Conservation (phyloP, 1,139 yeast species). For the Suhomyces ambrosiae region DNA sequence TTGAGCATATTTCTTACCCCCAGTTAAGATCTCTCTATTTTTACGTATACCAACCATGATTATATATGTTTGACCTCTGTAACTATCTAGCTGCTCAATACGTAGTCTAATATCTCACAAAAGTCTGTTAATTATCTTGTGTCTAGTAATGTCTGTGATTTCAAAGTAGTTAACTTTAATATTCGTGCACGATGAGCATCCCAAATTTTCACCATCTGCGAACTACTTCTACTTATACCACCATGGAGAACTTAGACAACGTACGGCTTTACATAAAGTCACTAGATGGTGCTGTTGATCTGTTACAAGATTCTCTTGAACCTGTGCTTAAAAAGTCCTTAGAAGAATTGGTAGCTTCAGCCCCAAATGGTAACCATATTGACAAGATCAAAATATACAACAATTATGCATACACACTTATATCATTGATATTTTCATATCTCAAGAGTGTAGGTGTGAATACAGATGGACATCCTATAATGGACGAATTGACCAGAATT, state of each 20-base stretch:
- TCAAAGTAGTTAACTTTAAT: too few relatives aligned
- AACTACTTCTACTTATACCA: neutral
- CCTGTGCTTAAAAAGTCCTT: constrained; percentile 40
- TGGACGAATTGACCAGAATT: constrained; percentile 70
- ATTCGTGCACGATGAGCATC: constrained; percentile 13
- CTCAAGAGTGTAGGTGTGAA: constrained; percentile 63
- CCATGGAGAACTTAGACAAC: constrained; percentile 47
- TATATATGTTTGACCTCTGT: too few relatives aligned
- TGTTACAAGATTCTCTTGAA: constrained; percentile 30
- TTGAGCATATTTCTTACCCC: constrained; percentile 79
- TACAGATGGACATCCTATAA: constrained; percentile 60
- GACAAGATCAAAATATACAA: constrained; percentile 40
- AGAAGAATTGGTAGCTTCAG: constrained; percentile 31
- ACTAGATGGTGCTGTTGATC: constrained; percentile 35
- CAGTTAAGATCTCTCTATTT: constrained; percentile 87
- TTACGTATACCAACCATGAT: constrained; percentile 27
- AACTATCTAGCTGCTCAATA: too few relatives aligned
- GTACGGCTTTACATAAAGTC: constrained; percentile 33
- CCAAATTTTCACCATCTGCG: constrained; percentile 13
- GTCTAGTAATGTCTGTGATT: too few relatives aligned
- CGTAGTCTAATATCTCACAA: too few relatives aligned
- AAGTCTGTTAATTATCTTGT: too few relatives aligned
- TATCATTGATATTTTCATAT: constrained; percentile 55
- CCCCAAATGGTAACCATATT: constrained; percentile 33
- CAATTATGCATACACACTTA: constrained; percentile 46